phyloP scores from a whole-genome alignment of 1,284 basidiomycete species.

The Amylostereum chailletii region DNA sequence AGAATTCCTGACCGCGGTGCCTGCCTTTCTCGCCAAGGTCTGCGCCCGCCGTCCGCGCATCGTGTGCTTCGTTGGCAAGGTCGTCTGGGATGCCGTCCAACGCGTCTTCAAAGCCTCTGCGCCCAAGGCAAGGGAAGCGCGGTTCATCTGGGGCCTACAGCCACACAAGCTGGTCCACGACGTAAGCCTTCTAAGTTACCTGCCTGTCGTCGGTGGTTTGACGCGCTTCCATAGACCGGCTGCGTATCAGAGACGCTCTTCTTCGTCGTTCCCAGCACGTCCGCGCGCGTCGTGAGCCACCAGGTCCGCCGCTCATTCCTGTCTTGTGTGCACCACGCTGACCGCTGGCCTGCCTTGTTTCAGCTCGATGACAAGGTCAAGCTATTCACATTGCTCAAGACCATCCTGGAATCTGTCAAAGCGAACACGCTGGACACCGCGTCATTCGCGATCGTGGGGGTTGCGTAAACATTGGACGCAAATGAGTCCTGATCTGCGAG shows the following conservation, averaged over 20 bases:
- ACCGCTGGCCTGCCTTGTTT: not conserved
- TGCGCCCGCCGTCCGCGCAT: constrained; percentile 42
- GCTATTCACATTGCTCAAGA: constrained; percentile 14
- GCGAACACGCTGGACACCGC: not conserved
- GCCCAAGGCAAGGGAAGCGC: not conserved
- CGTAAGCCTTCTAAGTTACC: not conserved
- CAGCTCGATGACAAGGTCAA: constrained; percentile 23
- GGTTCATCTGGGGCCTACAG: constrained; percentile 31
- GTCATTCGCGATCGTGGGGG: not conserved
- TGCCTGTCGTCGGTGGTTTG: not conserved
- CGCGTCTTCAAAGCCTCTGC: constrained; percentile 14
- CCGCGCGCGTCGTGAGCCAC: constrained; percentile 53
- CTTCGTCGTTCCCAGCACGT: constrained; percentile 61
- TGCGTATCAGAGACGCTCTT: constrained; percentile 44
- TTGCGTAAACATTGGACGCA: not conserved
- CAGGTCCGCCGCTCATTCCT: constrained; percentile 34
- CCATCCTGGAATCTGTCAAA: not conserved
- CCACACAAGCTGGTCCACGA: constrained; percentile 38
- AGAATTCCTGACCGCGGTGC: constrained; percentile 44
- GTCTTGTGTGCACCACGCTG: not conserved
- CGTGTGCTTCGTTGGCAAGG: constrained; percentile 68
- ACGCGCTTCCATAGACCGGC: not conserved
- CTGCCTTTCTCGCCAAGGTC: constrained; percentile 49
- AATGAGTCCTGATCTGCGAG: too few relatives aligned
- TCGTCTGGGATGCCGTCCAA: constrained; percentile 53